phyloP scores from a whole-genome alignment of 176 grass and related monocot genomes.

The Oropetium thomaeum region DNA sequence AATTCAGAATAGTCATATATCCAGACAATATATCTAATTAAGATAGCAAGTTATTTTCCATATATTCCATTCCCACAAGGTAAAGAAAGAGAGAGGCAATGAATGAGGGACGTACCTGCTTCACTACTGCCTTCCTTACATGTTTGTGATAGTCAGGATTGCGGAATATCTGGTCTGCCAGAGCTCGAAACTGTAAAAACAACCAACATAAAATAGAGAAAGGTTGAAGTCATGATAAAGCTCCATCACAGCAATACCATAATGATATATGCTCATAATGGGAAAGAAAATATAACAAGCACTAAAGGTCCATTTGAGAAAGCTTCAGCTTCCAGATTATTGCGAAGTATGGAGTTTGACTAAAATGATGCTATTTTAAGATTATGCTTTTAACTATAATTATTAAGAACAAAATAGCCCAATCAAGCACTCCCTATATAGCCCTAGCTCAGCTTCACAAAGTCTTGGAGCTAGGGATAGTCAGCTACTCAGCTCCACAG shows the following conservation, averaged over 20 bases:
- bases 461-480: not conserved
- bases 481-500: not conserved
- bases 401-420: not conserved
- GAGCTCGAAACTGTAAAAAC: slow-evolving; percentile 83
- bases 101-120: slow-evolving; percentile 51
- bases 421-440: not conserved
- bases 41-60: not conserved
- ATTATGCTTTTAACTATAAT: not conserved
- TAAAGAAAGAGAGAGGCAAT: slow-evolving; percentile 25
- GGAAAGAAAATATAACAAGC: not conserved
- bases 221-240: not conserved
- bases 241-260: not conserved
- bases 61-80: not conserved
- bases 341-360: not conserved
- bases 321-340: not conserved
- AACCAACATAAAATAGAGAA: not conserved
- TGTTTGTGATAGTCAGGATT: slow-evolving; percentile 97
- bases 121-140: slow-evolving; percentile 69
- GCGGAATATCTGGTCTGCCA: slow-evolving; percentile 96
- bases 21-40: not conserved
- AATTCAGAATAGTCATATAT: slow-evolving; percentile 20
- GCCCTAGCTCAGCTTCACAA: not conserved
- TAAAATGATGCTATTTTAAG: not conserved
- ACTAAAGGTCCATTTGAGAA: not conserved
- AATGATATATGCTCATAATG: not conserved